Conservation (phyloP, 176 grass and related monocot genomes). For the Thalia dealbata region DNA sequence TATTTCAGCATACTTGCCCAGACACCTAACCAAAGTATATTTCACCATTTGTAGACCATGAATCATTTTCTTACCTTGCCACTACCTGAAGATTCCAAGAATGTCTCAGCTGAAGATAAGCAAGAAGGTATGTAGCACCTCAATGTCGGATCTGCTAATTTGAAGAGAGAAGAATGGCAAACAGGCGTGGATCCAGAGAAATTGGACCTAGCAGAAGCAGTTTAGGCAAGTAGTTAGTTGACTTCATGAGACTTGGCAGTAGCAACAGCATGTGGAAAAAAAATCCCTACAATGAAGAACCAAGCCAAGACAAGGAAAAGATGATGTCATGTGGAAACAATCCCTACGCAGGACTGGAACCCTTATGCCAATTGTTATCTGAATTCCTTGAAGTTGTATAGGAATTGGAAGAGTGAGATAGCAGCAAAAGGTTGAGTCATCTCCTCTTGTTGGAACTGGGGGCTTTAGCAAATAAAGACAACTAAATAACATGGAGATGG, state of each 20-base stretch:
- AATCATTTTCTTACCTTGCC: not conserved
- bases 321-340: no score
- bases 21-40: not conserved
- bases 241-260: no score
- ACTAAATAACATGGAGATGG: not conserved
- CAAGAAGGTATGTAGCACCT: not conserved
- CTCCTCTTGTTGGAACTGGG: not conserved
- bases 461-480: not conserved
- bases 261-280: not conserved
- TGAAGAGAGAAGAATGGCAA: not conserved
- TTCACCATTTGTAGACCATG: not conserved
- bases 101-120: slow-evolving; percentile 3
- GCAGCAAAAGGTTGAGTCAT: not conserved
- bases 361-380: no score
- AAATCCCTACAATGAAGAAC: not conserved
- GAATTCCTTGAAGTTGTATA: not conserved
- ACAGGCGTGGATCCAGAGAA: not conserved
- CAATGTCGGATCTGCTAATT: not conserved
- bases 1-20: not conserved
- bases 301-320: not conserved
- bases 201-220: not conserved
- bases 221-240: not conserved
- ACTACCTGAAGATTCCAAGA: not conserved
- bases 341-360: no score
- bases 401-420: not conserved